A percentile compares a stretch with the other conserved stretches of the same genome.
These are phyloP conservation scores for Capsicum baccatum DNA, from an alignment of 257 asterid species.

Conservation along the genomic window DNA sequence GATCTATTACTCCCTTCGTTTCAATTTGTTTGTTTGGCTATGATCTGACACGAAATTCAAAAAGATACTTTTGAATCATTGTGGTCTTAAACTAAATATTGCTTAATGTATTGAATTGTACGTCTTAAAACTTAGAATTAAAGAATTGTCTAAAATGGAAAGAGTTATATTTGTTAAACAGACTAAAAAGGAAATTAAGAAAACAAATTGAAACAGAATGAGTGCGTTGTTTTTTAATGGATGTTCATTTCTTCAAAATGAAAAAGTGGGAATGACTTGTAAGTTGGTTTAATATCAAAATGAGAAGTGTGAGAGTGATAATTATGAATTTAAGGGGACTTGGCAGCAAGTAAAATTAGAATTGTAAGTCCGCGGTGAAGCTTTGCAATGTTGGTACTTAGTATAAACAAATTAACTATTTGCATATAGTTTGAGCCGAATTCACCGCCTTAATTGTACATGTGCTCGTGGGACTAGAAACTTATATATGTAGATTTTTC, in stretches of 20 bases:
- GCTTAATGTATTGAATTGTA: no score
- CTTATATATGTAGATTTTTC: constrained; percentile 24
- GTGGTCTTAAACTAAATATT: no score
- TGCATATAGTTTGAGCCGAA: not conserved
- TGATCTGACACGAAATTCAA: no score
- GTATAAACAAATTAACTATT: not conserved
- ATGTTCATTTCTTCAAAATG: not conserved
- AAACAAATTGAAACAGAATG: no score
- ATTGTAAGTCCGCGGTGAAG: not conserved
- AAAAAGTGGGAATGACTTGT: not conserved
- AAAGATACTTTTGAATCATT: no score
- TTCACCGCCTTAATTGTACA: not conserved
- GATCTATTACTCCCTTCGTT: constrained; percentile 30
- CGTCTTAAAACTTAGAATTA: no score
- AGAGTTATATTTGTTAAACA: no score
- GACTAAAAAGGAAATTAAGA: no score
- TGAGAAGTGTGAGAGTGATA: not conserved
- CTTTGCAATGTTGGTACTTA: not conserved
- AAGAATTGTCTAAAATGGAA: no score
- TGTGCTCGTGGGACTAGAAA: not conserved
- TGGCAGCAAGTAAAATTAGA: not conserved
- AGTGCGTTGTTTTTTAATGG: not conserved
- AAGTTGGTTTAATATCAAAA: not conserved
- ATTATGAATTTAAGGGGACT: not conserved
- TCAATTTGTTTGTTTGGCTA: no score